These are phyloP conservation scores for Emericellopsis atlantica DNA, from an alignment of 2,329 filamentous ascomycete species.

Conservation along the genomic window DNA sequence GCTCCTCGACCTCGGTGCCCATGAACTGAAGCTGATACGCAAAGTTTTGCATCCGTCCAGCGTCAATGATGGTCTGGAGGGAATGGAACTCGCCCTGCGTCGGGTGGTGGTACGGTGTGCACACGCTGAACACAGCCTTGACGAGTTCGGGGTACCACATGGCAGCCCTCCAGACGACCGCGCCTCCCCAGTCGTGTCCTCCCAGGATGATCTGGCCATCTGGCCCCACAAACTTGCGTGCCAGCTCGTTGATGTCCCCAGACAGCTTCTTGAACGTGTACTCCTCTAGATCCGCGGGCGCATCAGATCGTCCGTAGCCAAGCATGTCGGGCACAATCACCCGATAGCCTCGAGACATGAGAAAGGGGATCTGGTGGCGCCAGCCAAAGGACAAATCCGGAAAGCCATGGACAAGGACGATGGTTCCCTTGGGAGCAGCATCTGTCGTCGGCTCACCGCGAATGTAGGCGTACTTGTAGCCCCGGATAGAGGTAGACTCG, in stretches of 20 bases:
- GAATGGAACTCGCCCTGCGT: slow-evolving; percentile 31
- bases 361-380: slow-evolving; percentile 75
- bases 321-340: slow-evolving; percentile 80
- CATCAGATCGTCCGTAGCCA: slow-evolving; percentile 69
- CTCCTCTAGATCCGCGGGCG: slow-evolving; percentile 44
- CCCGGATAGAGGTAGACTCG: slow-evolving; percentile 50
- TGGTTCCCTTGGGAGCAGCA: slow-evolving; percentile 27
- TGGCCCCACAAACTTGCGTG: slow-evolving; percentile 36
- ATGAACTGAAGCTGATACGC: slow-evolving; percentile 75
- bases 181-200: slow-evolving; percentile 89
- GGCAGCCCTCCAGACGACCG: slow-evolving; percentile 61
- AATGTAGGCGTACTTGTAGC: slow-evolving; percentile 57
- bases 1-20: slow-evolving; percentile 51
- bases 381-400: slow-evolving; percentile 77
- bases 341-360: slow-evolving; percentile 59
- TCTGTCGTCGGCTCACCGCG: slow-evolving; percentile 33
- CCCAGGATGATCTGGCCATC: slow-evolving; percentile 59
- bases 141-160: slow-evolving; percentile 64
- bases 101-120: slow-evolving; percentile 60
- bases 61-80: slow-evolving; percentile 45
- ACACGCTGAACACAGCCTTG: slow-evolving; percentile 64
- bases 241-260: slow-evolving; percentile 63
- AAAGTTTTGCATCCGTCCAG: slow-evolving; percentile 51
- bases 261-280: slow-evolving; percentile 64
- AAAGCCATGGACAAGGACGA: slow-evolving; percentile 59